Base-by-base conservation (phyloP, 2,329 filamentous ascomycete genomes). In the Biscogniauxia sp. region DNA sequence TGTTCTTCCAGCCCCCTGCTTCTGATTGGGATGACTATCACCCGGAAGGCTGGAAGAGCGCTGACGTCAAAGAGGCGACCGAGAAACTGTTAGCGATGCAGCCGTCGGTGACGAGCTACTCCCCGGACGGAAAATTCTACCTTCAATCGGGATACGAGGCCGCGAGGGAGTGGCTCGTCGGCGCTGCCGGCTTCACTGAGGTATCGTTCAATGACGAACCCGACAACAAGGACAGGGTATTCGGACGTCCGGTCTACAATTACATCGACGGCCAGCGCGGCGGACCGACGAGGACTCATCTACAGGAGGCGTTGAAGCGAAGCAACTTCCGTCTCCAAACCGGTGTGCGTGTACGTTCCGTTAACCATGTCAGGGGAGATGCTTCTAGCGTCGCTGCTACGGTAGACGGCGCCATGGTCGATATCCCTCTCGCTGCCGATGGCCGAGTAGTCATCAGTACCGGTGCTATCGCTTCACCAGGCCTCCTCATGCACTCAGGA, bases 1-100 rank as follows among this genome's bases (percentile, higher is more conserved):
- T 84, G 1, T 84, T 78, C 68, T 83, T 84, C 62, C 77, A 84
- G 61, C 82, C 82, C 5, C 82, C 82, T 0, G 77, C 79, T 1
- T 79, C 78, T 1, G 82, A 84, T 63, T 84, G 79, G 75, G 79
- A 84, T 65, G 69, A 76, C 7, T 83, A 81, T 55, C 79, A 79
- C 56, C 80, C 80, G 0, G 62, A 70, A 0, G 80, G 79, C 15
- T 85, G 82, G 82, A 83, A 82, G 67, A 80, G 76, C 52, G 69
- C 67, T 1, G 81, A 84, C 60, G 78, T 85, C 64, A 64, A 75
- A 51, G 68, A 66, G n/a, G 80, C 82, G 0, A 82, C 79, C 5
- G 61, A 71, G 5, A 78, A 77, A 52, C 75, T 84, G 2, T 74
- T 80, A 32, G 65, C 68, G 1, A 78, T 73, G 57, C 79, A 83